Percentiles rank a stretch among this genome's conserved stretches.
Conservation (phyloP, 108 stramenopile species). For the Discostella pseudostelligera region DNA sequence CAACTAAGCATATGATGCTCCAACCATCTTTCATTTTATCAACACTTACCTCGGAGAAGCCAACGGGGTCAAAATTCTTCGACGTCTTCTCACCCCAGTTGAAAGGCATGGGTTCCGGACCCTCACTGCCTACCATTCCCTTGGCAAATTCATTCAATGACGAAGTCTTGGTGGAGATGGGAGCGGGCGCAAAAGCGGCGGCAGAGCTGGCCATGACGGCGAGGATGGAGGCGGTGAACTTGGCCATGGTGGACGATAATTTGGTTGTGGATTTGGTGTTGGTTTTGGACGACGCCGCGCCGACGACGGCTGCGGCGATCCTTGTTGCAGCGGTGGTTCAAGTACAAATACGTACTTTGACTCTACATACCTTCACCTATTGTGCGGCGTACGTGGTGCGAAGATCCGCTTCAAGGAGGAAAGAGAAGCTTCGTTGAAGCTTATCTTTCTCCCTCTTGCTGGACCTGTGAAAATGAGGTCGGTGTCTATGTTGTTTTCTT, state of each 20-base stretch:
- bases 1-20: not conserved
- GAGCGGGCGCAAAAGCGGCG: conserved; percentile 54
- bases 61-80: conserved; percentile 68
- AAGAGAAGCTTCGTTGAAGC: too few species aligned
- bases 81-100: conserved; percentile 30
- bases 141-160: conserved; percentile 46
- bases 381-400: too few species aligned
- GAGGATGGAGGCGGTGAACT: conserved; percentile 29
- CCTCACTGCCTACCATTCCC: conserved; percentile 62
- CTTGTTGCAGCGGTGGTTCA: not conserved
- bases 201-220: conserved; percentile 39
- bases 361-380: too few species aligned
- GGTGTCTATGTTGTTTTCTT: too few species aligned
- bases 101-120: conserved; percentile 65
- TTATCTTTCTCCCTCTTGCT: too few species aligned
- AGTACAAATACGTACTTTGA: too few species aligned
- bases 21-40: not conserved
- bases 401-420: too few species aligned
- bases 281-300: not conserved
- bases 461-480: too few species aligned
- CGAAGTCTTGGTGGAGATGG: conserved; percentile 15
- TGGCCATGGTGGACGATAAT: conserved; percentile 24
- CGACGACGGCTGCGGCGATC: too few species aligned
- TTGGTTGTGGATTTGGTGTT: not conserved
- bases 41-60: conserved; percentile 59